phyloP scores from a whole-genome alignment of 78 protist species.

The Emiliania huxleyi region DNA sequence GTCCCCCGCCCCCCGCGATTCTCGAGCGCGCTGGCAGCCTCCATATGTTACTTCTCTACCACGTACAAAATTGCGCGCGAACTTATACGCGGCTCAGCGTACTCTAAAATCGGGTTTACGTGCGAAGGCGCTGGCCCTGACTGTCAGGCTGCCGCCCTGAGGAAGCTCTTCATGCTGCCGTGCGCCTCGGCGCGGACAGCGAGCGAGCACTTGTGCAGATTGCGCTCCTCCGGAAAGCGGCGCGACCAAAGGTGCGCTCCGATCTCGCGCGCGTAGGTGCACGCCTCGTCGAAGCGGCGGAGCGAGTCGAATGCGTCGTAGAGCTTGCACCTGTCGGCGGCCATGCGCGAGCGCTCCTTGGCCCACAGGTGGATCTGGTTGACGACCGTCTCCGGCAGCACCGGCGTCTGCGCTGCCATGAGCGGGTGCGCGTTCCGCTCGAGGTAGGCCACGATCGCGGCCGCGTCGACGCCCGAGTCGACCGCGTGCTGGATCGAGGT shows the following conservation, averaged over 20 bases:
- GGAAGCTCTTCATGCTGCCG: background rate
- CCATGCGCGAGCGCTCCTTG: background rate
- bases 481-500: background rate
- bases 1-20: no score
- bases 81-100: no score
- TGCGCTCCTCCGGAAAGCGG: background rate
- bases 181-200: background rate
- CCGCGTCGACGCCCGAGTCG: background rate
- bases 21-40: no score
- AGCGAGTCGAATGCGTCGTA: background rate
- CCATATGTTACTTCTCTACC: no score
- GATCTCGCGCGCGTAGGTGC: background rate
- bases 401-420: background rate
- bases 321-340: background rate
- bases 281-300: background rate
- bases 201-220: background rate
- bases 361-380: conserved; percentile 5
- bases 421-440: conserved; percentile 14
- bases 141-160: background rate
- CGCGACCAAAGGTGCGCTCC: background rate
- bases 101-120: no score
- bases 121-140: no score
- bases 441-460: background rate
- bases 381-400: background rate
- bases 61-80: no score